Percentiles rank a stretch among this genome's conserved stretches.
phyloP scores from a whole-genome alignment of 2,329 filamentous ascomycete species.

The Fusarium miscanthi region DNA sequence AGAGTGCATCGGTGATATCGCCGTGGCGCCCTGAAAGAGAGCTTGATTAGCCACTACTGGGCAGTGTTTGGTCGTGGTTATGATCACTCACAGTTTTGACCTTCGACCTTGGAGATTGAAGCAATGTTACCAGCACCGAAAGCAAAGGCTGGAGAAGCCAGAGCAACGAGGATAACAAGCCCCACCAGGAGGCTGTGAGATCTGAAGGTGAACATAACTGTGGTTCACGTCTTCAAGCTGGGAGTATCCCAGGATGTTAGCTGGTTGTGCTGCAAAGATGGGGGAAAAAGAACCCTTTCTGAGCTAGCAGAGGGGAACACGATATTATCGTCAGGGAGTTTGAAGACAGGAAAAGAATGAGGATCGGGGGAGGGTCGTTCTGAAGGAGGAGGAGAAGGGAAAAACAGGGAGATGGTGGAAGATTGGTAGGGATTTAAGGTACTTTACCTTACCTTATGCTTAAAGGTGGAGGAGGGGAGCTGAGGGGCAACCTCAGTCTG shows the following conservation, averaged over 20 bases:
- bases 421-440: constrained; percentile 11
- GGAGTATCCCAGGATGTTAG: constrained; percentile 23
- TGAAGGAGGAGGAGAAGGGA: constrained; percentile 15
- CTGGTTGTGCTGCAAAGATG: constrained; percentile 13
- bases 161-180: constrained; percentile 71
- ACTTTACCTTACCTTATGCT: background rate
- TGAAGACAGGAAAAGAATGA: constrained; percentile 3
- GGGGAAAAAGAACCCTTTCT: constrained; percentile 27
- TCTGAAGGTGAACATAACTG: constrained; percentile 61
- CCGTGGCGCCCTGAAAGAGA: constrained; percentile 75
- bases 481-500: constrained; percentile 36
- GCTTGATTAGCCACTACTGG: constrained; percentile 13
- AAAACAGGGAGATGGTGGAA: constrained; percentile 29
- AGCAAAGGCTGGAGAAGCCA: constrained; percentile 75
- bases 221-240: constrained; percentile 35
- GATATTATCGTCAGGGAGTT: background rate
- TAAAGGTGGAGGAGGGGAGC: constrained; percentile 37
- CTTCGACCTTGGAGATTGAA: constrained; percentile 81
- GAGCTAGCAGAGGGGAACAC: constrained; percentile 33
- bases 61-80: background rate
- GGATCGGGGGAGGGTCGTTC: background rate
- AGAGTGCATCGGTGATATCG: constrained; percentile 91
- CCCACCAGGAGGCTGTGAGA: constrained; percentile 64
- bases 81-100: constrained; percentile 75
- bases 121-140: constrained; percentile 94